These are phyloP conservation scores for Yamadazyma sp. DNA, from an alignment of 805 yeast species.

Conservation along the genomic window DNA sequence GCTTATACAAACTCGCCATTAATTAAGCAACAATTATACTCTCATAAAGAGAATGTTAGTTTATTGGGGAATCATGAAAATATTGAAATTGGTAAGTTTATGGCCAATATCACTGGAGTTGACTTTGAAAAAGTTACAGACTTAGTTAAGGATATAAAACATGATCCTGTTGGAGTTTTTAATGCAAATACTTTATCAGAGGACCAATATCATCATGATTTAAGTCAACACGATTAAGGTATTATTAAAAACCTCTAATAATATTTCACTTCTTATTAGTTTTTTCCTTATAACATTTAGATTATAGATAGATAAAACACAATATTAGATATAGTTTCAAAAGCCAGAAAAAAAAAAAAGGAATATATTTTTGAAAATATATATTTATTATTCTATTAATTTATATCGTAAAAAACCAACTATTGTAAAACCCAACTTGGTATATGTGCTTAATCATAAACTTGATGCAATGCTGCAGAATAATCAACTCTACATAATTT, in stretches of 20 bases:
- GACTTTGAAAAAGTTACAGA: conserved; percentile 49
- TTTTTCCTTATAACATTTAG: too few relatives aligned
- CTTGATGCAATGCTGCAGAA: conserved; percentile 13
- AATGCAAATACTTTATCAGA: not conserved
- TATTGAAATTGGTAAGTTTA: conserved; percentile 74
- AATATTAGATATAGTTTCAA: too few relatives aligned
- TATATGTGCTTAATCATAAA: conserved; percentile 1
- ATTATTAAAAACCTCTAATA: too few relatives aligned
- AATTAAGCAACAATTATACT: conserved; percentile 37
- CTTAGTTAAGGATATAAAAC: conserved; percentile 47
- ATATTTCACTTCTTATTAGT: too few relatives aligned
- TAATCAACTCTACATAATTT: conserved; percentile 69
- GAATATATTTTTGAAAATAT: too few relatives aligned
- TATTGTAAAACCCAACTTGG: too few relatives aligned
- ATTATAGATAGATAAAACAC: too few relatives aligned
- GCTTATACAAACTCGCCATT: conserved; percentile 60
- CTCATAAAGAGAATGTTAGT: conserved; percentile 26
- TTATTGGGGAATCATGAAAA: conserved; percentile 84
- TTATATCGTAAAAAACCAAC: too few relatives aligned
- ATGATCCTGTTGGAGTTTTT: conserved; percentile 18
- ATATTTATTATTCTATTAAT: not conserved
- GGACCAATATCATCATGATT: conserved; percentile 4
- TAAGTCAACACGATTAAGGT: too few relatives aligned
- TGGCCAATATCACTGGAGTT: conserved; percentile 53
- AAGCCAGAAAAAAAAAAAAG: too few relatives aligned